Base-by-base conservation (phyloP, 164 flowering plant genomes). In the Hamamelis virginiana region DNA sequence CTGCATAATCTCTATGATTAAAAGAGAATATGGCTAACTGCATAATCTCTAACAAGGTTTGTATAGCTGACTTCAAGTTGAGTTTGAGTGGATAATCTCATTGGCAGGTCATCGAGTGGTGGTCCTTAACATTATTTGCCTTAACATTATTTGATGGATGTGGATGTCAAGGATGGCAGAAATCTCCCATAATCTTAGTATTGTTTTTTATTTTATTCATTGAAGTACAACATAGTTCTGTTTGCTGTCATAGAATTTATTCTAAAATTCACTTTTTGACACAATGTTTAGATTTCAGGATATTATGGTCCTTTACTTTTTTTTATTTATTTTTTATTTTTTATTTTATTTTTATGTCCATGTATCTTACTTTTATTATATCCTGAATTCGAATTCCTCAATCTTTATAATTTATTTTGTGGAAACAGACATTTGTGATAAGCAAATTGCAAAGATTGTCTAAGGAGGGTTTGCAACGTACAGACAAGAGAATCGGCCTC, bases 401-500 rank as follows among this genome's bases (percentile, higher is more conserved):
- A 47, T 47, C 46, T 56, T 63, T 44, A 23, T 47, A 48, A 65
- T 25, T 65, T 28, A 21, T 62, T 46, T 68, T 73, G 18, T 74
- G 71, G 57, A 41, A 41, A 66, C 89, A 93, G 99, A 90, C 97
- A 68, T 70, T 74, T 67, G 79, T 96, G 27, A 91, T 96, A 71
- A 93, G 92, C 83, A 89, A 75, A 75, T 87, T 90, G 97, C 95
- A 82, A 70, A 90, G 82, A 64, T 74, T 83, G 60, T 79, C 97
- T n/a, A 96, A 87, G 86, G 98, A 96, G 76, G 99, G 98, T 21
- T 81, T 96, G 78, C 98, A 86, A 64, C 94, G 95, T 22, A 96
- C 97, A 46, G 99, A 96, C 87, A 93, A 86, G 85, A 81, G 99
- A 81, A 91, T 96, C 66, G 97, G 98, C 51, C 92, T 96, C 69